Evolutionary conservation across 352 stramenopile genomes (phyloP), one percentile per base, ranked within the genome.

Genomic region (Aphanomyces astaci): DNA sequence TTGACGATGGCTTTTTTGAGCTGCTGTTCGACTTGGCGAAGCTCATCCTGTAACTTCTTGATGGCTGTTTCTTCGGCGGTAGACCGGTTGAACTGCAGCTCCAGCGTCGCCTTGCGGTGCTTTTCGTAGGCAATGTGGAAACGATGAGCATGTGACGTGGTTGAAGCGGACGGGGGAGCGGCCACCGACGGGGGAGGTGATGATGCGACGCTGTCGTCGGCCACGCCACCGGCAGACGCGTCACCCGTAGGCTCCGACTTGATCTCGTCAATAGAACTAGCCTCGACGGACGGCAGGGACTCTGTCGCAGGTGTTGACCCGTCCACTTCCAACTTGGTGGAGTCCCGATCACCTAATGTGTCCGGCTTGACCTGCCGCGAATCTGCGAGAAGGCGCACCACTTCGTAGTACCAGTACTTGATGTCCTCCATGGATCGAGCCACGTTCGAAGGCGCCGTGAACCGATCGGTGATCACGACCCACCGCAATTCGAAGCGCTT

Each of bases 361-460:
- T 59, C 67, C 5, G 63, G 25, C 46, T 71, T 63, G 24, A 72
- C 73, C 31, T 82, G 76, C 30, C 75, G 66, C 36, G 77, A 74
- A 51, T 86, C 80, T 28, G 67, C 68, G 1, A 89, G 40, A 19
- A 86, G 56, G 51, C 77, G 71, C 17, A 76, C 76, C 43, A 77
- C 73, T 56, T 90, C 80, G 54, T 90, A 88, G 62, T 88, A 88
- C 15, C 82, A 75, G 56, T 88, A 88, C 65, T 88, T 90, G 31
- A 88, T 80, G 57, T 88, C 82, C 55, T 90, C 80, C 19, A 89
- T 65, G 7, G 79, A 84, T 32, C 79, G 70, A 10, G 53, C 45
- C 19, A 28, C 69, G 72, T 56, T 66, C 15, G 30, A 56, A 24
- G 57, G 36, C 2, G 46, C 36, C 63, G 85, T 86, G 64, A 84